phyloP scores from a whole-genome alignment of 768 basidiomycete genomes.

The Russula lepida region DNA sequence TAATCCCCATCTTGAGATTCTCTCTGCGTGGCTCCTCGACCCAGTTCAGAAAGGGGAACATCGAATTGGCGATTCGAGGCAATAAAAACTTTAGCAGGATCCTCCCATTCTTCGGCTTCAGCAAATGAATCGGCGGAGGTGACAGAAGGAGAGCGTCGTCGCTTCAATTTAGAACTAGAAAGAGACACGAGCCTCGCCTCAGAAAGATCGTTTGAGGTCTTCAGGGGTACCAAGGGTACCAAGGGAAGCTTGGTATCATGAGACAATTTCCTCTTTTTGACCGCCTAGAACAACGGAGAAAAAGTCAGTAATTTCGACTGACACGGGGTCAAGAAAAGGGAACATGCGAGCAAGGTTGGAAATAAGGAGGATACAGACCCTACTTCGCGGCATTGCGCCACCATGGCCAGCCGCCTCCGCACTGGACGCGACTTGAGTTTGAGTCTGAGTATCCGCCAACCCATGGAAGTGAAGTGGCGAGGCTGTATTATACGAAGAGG shows the following conservation, averaged over 20 bases:
- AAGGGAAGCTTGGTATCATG: background rate
- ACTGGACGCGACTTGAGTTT: constrained; percentile 35
- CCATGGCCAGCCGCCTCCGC: background rate
- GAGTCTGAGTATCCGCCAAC: constrained; percentile 46
- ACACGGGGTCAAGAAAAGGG: background rate
- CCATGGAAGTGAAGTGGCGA: constrained; percentile 53
- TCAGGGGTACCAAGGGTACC: background rate
- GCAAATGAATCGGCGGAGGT: constrained; percentile 11
- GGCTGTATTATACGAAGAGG: constrained; percentile 24
- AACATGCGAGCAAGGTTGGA: background rate
- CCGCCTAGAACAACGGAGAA: background rate
- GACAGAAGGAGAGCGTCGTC: constrained; percentile 12
- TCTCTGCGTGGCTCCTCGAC: constrained; percentile 25
- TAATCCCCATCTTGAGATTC: constrained; percentile 10
- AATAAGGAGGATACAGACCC: constrained; percentile 2
- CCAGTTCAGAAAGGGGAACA: constrained; percentile 51
- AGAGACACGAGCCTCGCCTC: background rate
- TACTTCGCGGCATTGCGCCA: background rate
- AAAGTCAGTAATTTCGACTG: background rate
- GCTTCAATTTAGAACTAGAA: constrained; percentile 2
- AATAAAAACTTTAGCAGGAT: constrained; percentile 19
- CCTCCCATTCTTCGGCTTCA: constrained; percentile 9
- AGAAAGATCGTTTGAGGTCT: background rate
- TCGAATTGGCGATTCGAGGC: constrained; percentile 27
- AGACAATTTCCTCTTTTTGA: constrained; percentile 7